Evolutionary conservation across 176 grass and related monocot genomes (phyloP), one percentile per base, ranked within the genome.

Genomic region (Cenchrus purpureus): DNA sequence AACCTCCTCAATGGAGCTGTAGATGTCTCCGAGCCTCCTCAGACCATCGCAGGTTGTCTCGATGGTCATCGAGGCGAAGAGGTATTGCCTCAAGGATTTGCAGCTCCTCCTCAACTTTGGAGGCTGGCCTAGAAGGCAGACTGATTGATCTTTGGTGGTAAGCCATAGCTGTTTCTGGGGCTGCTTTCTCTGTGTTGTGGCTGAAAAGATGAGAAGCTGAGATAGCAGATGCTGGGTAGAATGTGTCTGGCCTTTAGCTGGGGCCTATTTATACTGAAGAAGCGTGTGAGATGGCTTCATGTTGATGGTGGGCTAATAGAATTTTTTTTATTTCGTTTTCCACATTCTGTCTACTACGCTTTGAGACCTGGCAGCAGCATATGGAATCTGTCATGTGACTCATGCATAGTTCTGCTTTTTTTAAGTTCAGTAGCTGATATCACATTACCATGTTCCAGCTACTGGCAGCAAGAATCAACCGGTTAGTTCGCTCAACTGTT

Each of bases 141-240:
- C 87, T 85, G 73, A 85, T 85, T 85, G 88, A 89, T 76, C 82
- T 85, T 70, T 63, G 88, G 54, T 89, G 88, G 83, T 17, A 85
- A 85, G 88, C 77, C 88, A 85, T 85, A 44, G 50, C 42, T 76
- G 34, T 73, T 79, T 49, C n/a, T 71, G 48, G 43, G 55, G 55
- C 70, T 87, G 74, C 79, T 79, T 55, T 77, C 34, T 62, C 12
- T 72, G 74, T 78, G 10, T 83, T 78, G 66, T 65, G 74, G 34
- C 32, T 73, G 57, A 65, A n/a, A 34, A 45, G 45, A 56, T 88
- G 56, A 48, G 56, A 83, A 46, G 34, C 8, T 64, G 32, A 68
- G 56, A 16, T 49, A 49, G n/a, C 17, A 53, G n/a, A 12, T 19
- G 70, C 72, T 79, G 81, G 67, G 63, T 83, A 79, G 65, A 73